Conservation (phyloP, 1,284 basidiomycete species). For the Cutaneotrichosporon sp. region DNA sequence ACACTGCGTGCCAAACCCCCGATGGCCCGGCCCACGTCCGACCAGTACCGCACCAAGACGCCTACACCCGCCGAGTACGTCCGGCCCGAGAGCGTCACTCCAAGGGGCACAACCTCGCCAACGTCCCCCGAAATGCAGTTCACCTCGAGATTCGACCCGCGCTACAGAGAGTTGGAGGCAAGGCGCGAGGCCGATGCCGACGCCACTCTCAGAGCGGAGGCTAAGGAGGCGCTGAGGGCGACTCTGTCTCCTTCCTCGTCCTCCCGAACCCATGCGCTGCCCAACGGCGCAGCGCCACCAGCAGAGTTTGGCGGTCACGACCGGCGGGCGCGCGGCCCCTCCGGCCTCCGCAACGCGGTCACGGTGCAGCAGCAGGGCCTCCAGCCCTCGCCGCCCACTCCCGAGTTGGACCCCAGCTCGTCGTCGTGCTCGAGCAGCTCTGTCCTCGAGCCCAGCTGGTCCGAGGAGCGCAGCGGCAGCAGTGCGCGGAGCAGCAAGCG, state of each 20-base stretch:
- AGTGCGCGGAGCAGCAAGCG: conserved; percentile 4
- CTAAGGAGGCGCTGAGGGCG: neutral
- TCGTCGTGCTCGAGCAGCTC: conserved; percentile 28
- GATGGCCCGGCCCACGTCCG: neutral
- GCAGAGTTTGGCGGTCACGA: neutral
- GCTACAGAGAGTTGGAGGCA: neutral
- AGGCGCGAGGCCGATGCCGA: neutral
- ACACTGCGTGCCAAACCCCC: neutral
- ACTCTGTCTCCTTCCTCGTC: neutral
- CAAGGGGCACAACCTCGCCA: neutral
- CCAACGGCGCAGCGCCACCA: neutral
- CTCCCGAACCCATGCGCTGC: neutral
- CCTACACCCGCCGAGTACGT: neutral
- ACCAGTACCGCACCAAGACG: neutral
- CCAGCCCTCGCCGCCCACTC: conserved; percentile 30
- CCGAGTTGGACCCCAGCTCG: conserved; percentile 34
- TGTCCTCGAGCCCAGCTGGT: conserved; percentile 17
- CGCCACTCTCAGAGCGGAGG: neutral
- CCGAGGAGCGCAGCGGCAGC: conserved; percentile 15
- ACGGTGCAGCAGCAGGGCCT: neutral
- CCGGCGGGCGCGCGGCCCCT: conserved; percentile 3
- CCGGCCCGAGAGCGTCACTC: conserved; percentile 1
- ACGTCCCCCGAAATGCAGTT: conserved; percentile 2
- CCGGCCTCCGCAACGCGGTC: conserved; percentile 16
- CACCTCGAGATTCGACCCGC: conserved; percentile 16